phyloP scores from a whole-genome alignment of 805 yeast species.

The Candida boleticola region DNA sequence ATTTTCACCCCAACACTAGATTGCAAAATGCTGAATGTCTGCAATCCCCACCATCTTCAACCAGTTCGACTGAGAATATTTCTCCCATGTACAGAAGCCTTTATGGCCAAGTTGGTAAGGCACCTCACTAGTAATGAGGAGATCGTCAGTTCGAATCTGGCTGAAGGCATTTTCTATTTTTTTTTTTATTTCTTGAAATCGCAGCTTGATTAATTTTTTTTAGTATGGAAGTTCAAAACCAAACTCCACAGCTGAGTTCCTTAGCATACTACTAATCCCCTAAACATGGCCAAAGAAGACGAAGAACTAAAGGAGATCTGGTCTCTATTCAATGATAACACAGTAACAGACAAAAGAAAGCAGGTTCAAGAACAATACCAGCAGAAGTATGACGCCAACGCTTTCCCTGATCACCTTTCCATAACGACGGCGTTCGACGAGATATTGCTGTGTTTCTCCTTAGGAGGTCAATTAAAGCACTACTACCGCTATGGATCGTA shows the following conservation, averaged over 20 bases:
- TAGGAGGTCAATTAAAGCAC: slow-evolving; percentile 86
- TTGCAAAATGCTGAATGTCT: too few species aligned
- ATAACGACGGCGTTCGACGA: slow-evolving; percentile 81
- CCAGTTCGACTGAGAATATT: too few species aligned
- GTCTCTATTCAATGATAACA: slow-evolving; percentile 21
- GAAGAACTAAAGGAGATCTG: slow-evolving; percentile 29
- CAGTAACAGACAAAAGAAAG: slow-evolving; percentile 20
- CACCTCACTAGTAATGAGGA: slow-evolving; percentile 43
- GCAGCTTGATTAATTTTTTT: too few species aligned
- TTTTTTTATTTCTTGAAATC: slow-evolving; percentile 4
- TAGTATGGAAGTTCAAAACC: too few species aligned
- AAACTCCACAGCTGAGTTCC: too few species aligned
- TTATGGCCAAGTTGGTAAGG: slow-evolving; percentile 41
- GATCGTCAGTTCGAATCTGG: slow-evolving; percentile 39
- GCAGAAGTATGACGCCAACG: slow-evolving; percentile 15
- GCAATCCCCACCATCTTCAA: too few species aligned
- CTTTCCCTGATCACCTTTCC: slow-evolving; percentile 34
- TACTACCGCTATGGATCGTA: slow-evolving; percentile 82
- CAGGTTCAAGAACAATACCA: slow-evolving; percentile 18
- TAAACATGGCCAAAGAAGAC: slow-evolving; percentile 14
- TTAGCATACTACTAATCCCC: background rate
- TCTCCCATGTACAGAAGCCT: slow-evolving; percentile 16
- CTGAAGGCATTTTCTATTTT: slow-evolving; percentile 25
- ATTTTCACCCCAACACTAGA: too few species aligned
- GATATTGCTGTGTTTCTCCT: slow-evolving; percentile 77